Percentiles rank a stretch among this genome's conserved stretches.
Evolutionary conservation across 495 filamentous ascomycete species (phyloP).

Genomic region (Aspergillus sclerotioniger): DNA sequence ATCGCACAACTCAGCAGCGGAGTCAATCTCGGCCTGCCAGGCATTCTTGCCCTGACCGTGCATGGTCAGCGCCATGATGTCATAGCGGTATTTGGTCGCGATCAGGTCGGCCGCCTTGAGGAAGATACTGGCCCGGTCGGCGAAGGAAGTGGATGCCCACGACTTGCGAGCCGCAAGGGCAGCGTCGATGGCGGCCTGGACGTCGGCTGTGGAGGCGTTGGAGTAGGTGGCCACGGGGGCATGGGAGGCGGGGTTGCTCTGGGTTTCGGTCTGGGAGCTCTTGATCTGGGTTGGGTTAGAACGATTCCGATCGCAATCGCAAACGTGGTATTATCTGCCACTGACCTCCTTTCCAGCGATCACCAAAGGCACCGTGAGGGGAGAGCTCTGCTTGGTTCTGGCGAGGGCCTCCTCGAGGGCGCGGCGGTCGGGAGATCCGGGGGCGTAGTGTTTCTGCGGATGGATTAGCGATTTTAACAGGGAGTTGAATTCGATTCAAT

Average conservation of each 20-base stretch:
- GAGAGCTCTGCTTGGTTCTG: constrained; percentile 53
- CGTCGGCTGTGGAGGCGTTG: constrained; percentile 67
- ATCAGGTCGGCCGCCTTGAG: constrained; percentile 90
- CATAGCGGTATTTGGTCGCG: constrained; percentile 85
- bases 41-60: constrained; percentile 94
- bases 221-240: constrained; percentile 76
- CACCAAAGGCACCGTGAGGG: constrained; percentile 72
- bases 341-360: constrained; percentile 74
- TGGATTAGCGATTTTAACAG: too few species aligned
- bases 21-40: constrained; percentile 95
- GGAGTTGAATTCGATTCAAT: constrained; percentile 4
- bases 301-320: not conserved
- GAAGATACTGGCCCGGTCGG: constrained; percentile 89
- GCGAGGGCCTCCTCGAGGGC: constrained; percentile 69
- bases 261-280: constrained; percentile 42
- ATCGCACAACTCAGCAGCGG: constrained; percentile 86
- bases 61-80: constrained; percentile 91
- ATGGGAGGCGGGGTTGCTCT: constrained; percentile 76
- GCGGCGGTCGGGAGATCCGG: constrained; percentile 73
- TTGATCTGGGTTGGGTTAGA: constrained; percentile 27
- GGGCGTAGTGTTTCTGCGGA: constrained; percentile 77
- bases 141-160: constrained; percentile 81
- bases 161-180: constrained; percentile 76
- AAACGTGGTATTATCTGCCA: not conserved
- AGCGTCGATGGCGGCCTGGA: constrained; percentile 71